Base-by-base conservation (phyloP, 441 rosid genomes). In the Populus tomentosa region DNA sequence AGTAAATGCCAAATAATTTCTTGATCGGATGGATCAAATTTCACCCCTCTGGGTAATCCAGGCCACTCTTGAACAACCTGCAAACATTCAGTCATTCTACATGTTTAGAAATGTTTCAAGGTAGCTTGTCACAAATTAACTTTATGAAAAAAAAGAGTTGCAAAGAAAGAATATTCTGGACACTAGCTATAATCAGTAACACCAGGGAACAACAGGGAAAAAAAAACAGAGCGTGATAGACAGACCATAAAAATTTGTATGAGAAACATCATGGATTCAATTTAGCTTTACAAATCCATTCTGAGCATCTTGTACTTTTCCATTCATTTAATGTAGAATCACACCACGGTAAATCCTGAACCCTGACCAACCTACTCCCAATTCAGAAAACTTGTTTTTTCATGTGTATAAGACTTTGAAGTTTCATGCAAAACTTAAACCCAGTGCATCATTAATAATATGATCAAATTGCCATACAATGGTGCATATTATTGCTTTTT, bases 11-110 rank as follows among this genome's bases (percentile, higher is more conserved):
- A 90, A 63, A 96, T 85, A 80, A 94, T 90, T 82, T 96, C 98
- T 71, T 88, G 95, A 80, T 96, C 97, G 75, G 97, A 86, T 42
- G 99, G 99, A 87, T 96, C 99, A 56, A 94, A 96, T 78, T 92
- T 94, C 73, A 96, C 99, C 70, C 98, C 99, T 72, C 82, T 83
- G 0, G 99, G 98, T 74, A 94, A 84, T 78, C 99, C 98, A 63
- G 98, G 98, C 98, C 98, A 96, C 30, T 84, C 85, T 69, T 87
- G 92, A 82, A 78, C 85, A 71, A 87, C 94, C 99, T 95, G 86
- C 70, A 82, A 67, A 77, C 38, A 69, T 73, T 67, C 72, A 75
- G 65, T 23, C 10, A 18, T 65, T 64, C 10, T 64, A 75, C 59
- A 70, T 46, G 65, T 64, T 46, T 46, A 72, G 65, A 26, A 14